Evolutionary conservation across 2,329 filamentous ascomycete species (phyloP).

Genomic region (Pyrenophora seminiperda): DNA sequence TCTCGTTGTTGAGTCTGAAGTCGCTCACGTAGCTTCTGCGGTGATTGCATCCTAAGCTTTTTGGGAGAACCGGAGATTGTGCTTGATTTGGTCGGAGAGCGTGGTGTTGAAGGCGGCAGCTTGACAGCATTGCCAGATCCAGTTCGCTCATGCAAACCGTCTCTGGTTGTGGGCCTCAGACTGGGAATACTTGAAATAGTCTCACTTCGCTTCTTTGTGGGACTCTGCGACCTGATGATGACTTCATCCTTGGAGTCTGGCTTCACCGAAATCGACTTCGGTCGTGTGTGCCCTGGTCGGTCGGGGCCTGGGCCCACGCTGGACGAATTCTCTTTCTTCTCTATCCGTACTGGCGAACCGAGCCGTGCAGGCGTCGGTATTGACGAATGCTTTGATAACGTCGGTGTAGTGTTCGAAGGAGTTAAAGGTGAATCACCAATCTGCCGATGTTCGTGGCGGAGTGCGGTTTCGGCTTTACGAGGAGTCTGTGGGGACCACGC

Average conservation of each 20-base stretch:
- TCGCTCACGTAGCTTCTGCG: slow-evolving; percentile 75
- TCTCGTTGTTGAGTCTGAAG: slow-evolving; percentile 80
- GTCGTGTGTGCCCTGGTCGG: slow-evolving; percentile 28
- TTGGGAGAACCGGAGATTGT: slow-evolving; percentile 29
- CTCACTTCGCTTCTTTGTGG: slow-evolving; percentile 53
- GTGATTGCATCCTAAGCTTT: slow-evolving; percentile 60
- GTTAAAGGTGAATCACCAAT: slow-evolving; percentile 40
- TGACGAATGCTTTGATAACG: slow-evolving; percentile 47
- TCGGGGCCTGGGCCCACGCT: slow-evolving; percentile 34
- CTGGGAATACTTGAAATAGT: slow-evolving; percentile 58
- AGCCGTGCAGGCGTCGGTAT: slow-evolving; percentile 49
- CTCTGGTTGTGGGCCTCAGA: slow-evolving; percentile 47
- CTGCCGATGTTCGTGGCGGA: slow-evolving; percentile 28
- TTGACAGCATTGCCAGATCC: slow-evolving; percentile 62
- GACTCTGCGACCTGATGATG: slow-evolving; percentile 46
- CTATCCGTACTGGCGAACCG: slow-evolving; percentile 54
- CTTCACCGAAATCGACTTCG: slow-evolving; percentile 29
- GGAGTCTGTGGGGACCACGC: slow-evolving; percentile 48
- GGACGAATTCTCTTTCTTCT: slow-evolving; percentile 47
- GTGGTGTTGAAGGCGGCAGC: slow-evolving; percentile 57
- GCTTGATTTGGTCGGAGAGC: slow-evolving; percentile 37
- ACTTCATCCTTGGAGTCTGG: slow-evolving; percentile 41
- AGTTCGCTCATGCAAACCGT: slow-evolving; percentile 57
- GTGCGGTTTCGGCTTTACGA: slow-evolving; percentile 32
- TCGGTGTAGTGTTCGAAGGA: slow-evolving; percentile 29